phyloP scores from a whole-genome alignment of 192 early-diverging fungal species.

The Coemansia sp. region DNA sequence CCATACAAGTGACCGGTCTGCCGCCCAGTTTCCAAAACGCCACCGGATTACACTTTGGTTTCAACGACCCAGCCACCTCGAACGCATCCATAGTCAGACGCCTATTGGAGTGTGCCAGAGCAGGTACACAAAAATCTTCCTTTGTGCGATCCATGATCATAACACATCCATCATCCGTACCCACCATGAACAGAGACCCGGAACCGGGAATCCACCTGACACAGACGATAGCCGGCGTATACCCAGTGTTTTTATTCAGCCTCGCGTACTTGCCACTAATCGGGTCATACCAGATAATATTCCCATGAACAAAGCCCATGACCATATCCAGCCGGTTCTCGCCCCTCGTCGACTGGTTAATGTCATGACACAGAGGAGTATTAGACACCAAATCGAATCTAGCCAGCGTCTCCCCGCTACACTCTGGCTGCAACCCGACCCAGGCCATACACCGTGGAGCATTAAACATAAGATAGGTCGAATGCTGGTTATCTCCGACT shows the following conservation, averaged over 20 bases:
- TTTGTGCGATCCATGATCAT: constrained; percentile 85
- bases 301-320: constrained; percentile 83
- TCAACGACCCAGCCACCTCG: constrained; percentile 57
- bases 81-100: constrained; percentile 17
- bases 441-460: constrained; percentile 31
- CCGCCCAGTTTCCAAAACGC: constrained; percentile 76
- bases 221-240: constrained; percentile 73
- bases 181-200: constrained; percentile 81
- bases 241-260: constrained; percentile 78
- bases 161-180: constrained; percentile 82
- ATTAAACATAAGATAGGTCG: constrained; percentile 37
- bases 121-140: constrained; percentile 68
- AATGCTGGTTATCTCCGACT: constrained; percentile 10
- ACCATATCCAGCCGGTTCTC: constrained; percentile 79
- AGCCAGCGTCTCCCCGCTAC: constrained; percentile 71
- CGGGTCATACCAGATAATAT: constrained; percentile 84
- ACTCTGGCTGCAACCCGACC: constrained; percentile 43
- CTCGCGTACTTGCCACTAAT: constrained; percentile 83
- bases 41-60: constrained; percentile 81
- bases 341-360: constrained; percentile 72
- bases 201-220: constrained; percentile 91
- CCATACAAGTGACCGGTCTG: constrained; percentile 71
- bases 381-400: constrained; percentile 74
- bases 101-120: constrained; percentile 14
- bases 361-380: constrained; percentile 83